Evolutionary conservation across 257 asterid species (phyloP), one percentile per base, ranked within the genome.

Genomic region (Asclepias syriaca): DNA sequence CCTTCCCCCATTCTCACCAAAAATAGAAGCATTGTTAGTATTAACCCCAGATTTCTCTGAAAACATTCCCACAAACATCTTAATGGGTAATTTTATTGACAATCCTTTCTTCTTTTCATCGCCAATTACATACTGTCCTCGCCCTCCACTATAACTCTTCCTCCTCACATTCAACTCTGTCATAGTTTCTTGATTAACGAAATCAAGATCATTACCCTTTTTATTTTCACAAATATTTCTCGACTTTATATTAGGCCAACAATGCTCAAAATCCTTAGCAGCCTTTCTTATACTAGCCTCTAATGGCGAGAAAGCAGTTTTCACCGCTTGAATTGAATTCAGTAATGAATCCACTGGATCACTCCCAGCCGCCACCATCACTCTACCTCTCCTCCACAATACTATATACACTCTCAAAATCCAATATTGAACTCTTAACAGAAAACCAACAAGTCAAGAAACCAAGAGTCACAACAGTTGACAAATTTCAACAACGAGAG

Each of bases 331-430:
- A 79, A 95, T 77, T 70, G 99, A 87, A 83, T 87, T 90, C 83
- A 89, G 60, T 81, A 95, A 78, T 57, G 99, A 87, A 59, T 95
- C 98, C 74, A 86, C 83, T 68, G 89, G 96, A 75, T 95, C 98
- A 86, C 82, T 86, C 66, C 87, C 87, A 46, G 87, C 73, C 72
- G 77, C 86, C 85, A 86, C 89, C 97, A 87, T 85, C 93, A 85
- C 85, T 81, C 74, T 69, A 73, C 76, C 73, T 74, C 87, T 79
- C 75, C 72, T 79, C 82, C 16, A 43, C 22, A 50, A 14, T 43
- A 68, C 61, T 32, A 63, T 67, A 66, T 27, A 40, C 48, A 27
- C 75, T 74, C 73, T 64, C 54, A 64, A 72, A 61, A 53, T 43
- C 76, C 59, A 53, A 78, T 71, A 68, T 72, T 55, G 43, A 39